Evolutionary conservation across 331 rosid species (phyloP).

Genomic region (Rosa hybrid): DNA sequence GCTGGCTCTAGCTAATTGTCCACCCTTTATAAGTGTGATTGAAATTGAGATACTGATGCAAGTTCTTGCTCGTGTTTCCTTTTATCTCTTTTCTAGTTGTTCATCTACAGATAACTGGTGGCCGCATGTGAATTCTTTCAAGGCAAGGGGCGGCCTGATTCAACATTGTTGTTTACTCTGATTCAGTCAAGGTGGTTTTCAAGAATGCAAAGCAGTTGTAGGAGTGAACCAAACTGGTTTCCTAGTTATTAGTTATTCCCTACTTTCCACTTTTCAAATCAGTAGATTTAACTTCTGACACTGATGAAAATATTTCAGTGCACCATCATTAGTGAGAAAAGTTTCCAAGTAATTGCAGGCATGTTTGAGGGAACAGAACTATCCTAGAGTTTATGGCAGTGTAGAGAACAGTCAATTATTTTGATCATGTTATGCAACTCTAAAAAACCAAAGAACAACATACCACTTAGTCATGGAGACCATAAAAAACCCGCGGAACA

Average conservation of each 20-base stretch:
- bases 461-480: constrained; percentile 94
- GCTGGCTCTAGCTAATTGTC: no score
- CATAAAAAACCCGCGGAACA: constrained; percentile 91
- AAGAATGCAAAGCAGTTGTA: background rate
- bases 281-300: background rate
- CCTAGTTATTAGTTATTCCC: background rate
- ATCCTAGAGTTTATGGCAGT: background rate
- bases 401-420: background rate
- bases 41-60: no score
- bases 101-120: no score
- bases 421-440: background rate
- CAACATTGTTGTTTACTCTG: no score
- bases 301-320: background rate
- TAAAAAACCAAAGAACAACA: background rate
- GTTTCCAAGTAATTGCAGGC: background rate
- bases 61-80: no score
- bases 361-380: background rate
- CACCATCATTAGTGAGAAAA: background rate
- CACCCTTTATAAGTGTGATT: no score
- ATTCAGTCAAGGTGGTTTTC: no score
- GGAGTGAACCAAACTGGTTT: background rate
- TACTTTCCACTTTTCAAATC: background rate
- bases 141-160: no score
- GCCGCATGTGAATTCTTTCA: no score
- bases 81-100: no score